Evolutionary conservation across 2,329 filamentous ascomycete species (phyloP).

Genomic region (Cyphellophora attinorum): DNA sequence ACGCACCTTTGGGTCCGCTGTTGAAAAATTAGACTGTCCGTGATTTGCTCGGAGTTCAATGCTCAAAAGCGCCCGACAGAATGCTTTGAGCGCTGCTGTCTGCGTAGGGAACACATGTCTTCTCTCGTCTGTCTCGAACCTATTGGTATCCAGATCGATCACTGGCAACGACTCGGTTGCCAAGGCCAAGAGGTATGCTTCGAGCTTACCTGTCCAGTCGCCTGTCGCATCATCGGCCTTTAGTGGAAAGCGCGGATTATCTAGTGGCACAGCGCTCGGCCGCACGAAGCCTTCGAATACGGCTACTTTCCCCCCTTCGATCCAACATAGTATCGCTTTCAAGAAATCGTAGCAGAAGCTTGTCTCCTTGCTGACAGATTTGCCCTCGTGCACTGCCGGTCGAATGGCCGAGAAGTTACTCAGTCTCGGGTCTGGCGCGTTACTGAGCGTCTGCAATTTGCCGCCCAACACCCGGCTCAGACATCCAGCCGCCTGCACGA

Average conservation of each 20-base stretch:
- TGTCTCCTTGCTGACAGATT: conserved; percentile 26
- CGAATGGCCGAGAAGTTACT: conserved; percentile 40
- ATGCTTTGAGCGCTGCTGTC: conserved; percentile 46
- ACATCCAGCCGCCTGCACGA: conserved; percentile 53
- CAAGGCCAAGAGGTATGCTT: conserved; percentile 49
- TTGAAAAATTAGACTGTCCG: conserved; percentile 22
- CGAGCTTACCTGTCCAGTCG: conserved; percentile 46
- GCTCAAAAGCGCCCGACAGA: conserved; percentile 40
- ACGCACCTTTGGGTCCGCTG: conserved; percentile 6
- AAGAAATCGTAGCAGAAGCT: conserved; percentile 57
- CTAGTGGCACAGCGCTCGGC: conserved; percentile 28
- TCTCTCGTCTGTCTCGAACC: conserved; percentile 47
- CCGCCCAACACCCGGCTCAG: conserved; percentile 48
- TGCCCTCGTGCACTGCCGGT: conserved; percentile 33
- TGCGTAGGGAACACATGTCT: conserved; percentile 44
- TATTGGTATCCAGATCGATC: conserved; percentile 47
- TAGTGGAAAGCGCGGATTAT: conserved; percentile 42
- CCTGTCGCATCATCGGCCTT: conserved; percentile 38
- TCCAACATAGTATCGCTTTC: conserved; percentile 53
- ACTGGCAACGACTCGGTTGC: conserved; percentile 40
- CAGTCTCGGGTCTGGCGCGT: conserved; percentile 27
- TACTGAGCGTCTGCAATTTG: conserved; percentile 34
- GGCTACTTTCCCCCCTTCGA: conserved; percentile 47
- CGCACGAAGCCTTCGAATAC: conserved; percentile 49
- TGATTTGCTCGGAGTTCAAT: conserved; percentile 41